Conservation (phyloP, 306 rosid species). For the Cicer judaicum region DNA sequence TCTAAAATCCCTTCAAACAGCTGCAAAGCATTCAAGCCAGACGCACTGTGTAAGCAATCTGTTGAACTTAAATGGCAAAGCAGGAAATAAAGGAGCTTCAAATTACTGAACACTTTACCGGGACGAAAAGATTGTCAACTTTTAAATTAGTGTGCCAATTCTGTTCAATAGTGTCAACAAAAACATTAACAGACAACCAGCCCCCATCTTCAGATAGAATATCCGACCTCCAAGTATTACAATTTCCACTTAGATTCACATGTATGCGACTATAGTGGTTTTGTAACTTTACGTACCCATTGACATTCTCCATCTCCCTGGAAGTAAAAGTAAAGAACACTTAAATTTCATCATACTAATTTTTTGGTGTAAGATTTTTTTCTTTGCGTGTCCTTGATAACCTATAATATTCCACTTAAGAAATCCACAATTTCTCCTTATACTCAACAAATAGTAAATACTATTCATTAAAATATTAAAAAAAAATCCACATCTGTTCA, state of each 20-base stretch:
- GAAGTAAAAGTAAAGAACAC: slow-evolving; percentile 22
- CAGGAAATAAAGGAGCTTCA: slow-evolving; percentile 26
- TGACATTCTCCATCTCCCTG: slow-evolving; percentile 88
- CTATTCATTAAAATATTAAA: not conserved
- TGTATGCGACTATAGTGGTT: slow-evolving; percentile 79
- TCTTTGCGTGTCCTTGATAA: slow-evolving; percentile 11
- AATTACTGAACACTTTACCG: slow-evolving; percentile 66
- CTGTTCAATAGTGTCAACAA: slow-evolving; percentile 84
- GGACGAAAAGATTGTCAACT: slow-evolving; percentile 76
- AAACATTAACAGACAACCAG: slow-evolving; percentile 89
- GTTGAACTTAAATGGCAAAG: slow-evolving; percentile 34
- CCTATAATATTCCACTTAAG: slow-evolving; percentile 10
- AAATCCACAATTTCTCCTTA: slow-evolving; percentile 5
- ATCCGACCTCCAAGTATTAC: slow-evolving; percentile 89
- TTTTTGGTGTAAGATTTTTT: slow-evolving; percentile 25
- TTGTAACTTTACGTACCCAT: slow-evolving; percentile 82
- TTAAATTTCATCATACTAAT: slow-evolving; percentile 26
- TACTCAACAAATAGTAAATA: slow-evolving; percentile 12
- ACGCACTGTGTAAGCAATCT: slow-evolving; percentile 42
- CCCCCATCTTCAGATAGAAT: slow-evolving; percentile 82
- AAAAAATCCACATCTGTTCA: not conserved
- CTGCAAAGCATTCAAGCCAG: slow-evolving; percentile 57
- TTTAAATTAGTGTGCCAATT: slow-evolving; percentile 92
- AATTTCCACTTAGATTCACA: slow-evolving; percentile 83
- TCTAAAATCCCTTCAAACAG: slow-evolving; percentile 87